phyloP scores from a whole-genome alignment of 768 basidiomycete species.

The Leccinum fibrillosum region DNA sequence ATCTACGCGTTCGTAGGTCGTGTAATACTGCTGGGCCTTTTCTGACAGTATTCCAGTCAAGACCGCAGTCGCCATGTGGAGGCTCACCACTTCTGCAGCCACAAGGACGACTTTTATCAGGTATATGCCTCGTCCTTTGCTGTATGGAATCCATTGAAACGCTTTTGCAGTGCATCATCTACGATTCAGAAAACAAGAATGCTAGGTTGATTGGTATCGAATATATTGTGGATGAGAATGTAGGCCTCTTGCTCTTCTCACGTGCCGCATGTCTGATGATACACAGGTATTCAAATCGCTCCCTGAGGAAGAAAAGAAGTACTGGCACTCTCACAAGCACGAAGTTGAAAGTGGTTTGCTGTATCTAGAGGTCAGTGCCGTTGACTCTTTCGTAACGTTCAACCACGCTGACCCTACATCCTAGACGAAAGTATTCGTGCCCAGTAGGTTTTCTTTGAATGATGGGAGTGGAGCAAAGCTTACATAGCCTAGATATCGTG shows the following conservation, averaged over 20 bases:
- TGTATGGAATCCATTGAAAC: constrained; percentile 26
- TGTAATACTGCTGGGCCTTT: neutral
- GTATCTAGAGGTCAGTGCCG: constrained; percentile 26
- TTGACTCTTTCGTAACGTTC: neutral
- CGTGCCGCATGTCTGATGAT: neutral
- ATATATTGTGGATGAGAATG: constrained; percentile 45
- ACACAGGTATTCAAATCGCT: constrained; percentile 37
- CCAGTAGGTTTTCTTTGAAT: constrained; percentile 13
- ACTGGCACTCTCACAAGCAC: constrained; percentile 54
- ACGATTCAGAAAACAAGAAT: constrained; percentile 38
- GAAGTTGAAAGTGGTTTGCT: constrained; percentile 39
- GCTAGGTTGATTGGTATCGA: constrained; percentile 53
- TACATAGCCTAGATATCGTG: constrained; percentile 17
- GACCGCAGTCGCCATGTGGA: constrained; percentile 36
- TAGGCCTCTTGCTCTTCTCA: neutral
- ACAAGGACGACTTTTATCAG: constrained; percentile 40
- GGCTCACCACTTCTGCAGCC: constrained; percentile 45
- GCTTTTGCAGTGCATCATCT: constrained; percentile 40
- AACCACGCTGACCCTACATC: neutral
- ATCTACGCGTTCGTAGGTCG: constrained; percentile 25
- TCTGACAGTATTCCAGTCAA: constrained; percentile 15
- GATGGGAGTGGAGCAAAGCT: neutral
- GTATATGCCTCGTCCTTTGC: neutral
- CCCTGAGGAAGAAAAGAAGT: constrained; percentile 44
- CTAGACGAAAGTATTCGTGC: constrained; percentile 25